phyloP scores from a whole-genome alignment of 176 grass and related monocot genomes.

The Aegilops longissima region DNA sequence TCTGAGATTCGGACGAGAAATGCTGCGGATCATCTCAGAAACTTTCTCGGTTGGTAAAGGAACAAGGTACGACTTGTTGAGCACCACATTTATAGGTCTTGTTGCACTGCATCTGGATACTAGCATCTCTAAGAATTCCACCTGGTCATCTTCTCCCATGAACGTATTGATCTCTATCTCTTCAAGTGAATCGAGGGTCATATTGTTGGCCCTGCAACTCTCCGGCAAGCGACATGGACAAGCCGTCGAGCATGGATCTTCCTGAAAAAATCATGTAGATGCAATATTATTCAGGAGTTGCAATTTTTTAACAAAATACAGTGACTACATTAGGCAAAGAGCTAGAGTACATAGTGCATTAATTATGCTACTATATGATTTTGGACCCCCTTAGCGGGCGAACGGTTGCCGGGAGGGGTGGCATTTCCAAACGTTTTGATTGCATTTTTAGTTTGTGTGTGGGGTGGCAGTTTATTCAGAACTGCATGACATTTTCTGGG shows the following conservation, averaged over 20 bases:
- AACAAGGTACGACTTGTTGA: not conserved
- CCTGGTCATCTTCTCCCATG: not conserved
- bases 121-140: not conserved
- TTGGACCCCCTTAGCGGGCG: too few species aligned
- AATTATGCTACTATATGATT: too few species aligned
- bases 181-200: not conserved
- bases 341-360: not conserved
- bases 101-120: not conserved
- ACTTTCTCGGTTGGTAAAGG: not conserved
- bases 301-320: not conserved
- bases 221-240: not conserved
- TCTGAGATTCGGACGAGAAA: not conserved
- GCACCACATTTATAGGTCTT: not conserved
- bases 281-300: not conserved
- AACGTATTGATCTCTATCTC: not conserved
- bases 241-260: not conserved
- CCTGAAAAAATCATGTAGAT: not conserved
- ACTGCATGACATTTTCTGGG: too few species aligned
- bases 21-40: not conserved
- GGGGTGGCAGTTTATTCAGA: too few species aligned
- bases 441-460: too few species aligned
- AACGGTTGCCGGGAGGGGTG: too few species aligned
- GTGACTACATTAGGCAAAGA: not conserved
- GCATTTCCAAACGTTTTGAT: too few species aligned
- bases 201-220: not conserved